Conservation (phyloP, 2,329 filamentous ascomycete genomes). For the Microsporum audouinii region DNA sequence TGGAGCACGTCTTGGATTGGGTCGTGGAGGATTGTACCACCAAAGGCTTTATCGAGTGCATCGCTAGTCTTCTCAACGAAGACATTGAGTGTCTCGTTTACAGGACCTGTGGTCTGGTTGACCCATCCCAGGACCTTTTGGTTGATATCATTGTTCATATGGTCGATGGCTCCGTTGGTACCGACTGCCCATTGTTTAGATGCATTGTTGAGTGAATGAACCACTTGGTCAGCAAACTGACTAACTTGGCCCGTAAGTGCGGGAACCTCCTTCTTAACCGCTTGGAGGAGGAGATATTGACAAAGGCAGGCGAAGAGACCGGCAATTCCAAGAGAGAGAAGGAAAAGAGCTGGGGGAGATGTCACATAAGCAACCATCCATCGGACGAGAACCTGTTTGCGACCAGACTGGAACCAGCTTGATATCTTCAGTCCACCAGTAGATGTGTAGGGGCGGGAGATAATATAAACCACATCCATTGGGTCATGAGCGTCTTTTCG, state of each 20-base stretch:
- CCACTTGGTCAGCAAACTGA: slow-evolving; percentile 66
- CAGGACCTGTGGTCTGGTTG: slow-evolving; percentile 63
- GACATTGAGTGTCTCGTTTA: slow-evolving; percentile 73
- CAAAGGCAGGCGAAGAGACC: slow-evolving; percentile 73
- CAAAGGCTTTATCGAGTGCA: slow-evolving; percentile 66
- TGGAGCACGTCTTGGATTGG: slow-evolving; percentile 70
- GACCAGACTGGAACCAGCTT: slow-evolving; percentile 48
- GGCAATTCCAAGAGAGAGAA: slow-evolving; percentile 69
- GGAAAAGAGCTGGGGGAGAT: slow-evolving; percentile 70
- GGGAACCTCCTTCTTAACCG: slow-evolving; percentile 64
- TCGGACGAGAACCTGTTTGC: slow-evolving; percentile 60
- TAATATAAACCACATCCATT: slow-evolving; percentile 81
- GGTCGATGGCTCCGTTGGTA: slow-evolving; percentile 59
- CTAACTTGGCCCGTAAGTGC: slow-evolving; percentile 63
- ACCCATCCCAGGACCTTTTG: slow-evolving; percentile 78
- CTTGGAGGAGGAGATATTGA: slow-evolving; percentile 64
- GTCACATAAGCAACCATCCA: slow-evolving; percentile 87
- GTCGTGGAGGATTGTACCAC: slow-evolving; percentile 65
- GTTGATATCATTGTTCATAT: slow-evolving; percentile 63
- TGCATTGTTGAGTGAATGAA: slow-evolving; percentile 58
- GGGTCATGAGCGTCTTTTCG: slow-evolving; percentile 57
- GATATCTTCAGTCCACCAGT: slow-evolving; percentile 59
- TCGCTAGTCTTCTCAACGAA: slow-evolving; percentile 69
- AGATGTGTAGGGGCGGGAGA: slow-evolving; percentile 67
- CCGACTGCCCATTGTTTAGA: slow-evolving; percentile 65